Conservation (phyloP, 345 rosid genomes). For the Eutrema heterophyllum region DNA sequence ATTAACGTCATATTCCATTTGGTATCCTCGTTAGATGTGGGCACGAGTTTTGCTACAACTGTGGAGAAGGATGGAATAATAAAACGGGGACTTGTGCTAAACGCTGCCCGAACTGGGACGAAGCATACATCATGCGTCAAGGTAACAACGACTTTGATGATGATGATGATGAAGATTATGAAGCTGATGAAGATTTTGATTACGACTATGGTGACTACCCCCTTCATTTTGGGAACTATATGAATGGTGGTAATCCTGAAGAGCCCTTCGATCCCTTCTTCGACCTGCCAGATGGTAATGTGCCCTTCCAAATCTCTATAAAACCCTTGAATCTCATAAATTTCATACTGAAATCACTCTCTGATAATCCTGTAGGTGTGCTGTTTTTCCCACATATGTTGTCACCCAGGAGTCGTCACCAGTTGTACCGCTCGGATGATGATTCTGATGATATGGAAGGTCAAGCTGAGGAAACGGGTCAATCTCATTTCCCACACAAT, state of each 20-base stretch:
- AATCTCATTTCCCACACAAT: background rate
- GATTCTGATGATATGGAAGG: background rate
- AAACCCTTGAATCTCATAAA: background rate
- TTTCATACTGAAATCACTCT: background rate
- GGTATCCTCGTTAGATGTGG: slow-evolving; percentile 40
- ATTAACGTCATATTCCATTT: background rate
- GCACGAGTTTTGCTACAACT: slow-evolving; percentile 50
- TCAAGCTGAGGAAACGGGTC: background rate
- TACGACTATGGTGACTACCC: background rate
- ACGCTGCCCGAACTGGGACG: slow-evolving; percentile 43
- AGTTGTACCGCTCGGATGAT: background rate
- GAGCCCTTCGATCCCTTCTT: slow-evolving; percentile 18
- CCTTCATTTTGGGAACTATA: background rate
- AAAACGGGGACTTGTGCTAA: slow-evolving; percentile 28
- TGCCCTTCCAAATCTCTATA: background rate
- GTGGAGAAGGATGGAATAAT: slow-evolving; percentile 47
- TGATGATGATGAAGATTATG: background rate
- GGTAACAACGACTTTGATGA: slow-evolving; percentile 9
- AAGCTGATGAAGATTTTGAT: background rate
- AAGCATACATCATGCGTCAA: slow-evolving; percentile 18
- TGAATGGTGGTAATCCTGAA: background rate
- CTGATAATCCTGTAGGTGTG: slow-evolving; percentile 19
- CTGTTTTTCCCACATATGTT: slow-evolving; percentile 2
- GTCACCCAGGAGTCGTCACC: slow-evolving; percentile 14
- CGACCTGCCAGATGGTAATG: slow-evolving; percentile 29